Evolutionary conservation across 352 stramenopile species (phyloP), one percentile per base, ranked within the genome.

Genomic region (Chrysophaeum taylorii): DNA sequence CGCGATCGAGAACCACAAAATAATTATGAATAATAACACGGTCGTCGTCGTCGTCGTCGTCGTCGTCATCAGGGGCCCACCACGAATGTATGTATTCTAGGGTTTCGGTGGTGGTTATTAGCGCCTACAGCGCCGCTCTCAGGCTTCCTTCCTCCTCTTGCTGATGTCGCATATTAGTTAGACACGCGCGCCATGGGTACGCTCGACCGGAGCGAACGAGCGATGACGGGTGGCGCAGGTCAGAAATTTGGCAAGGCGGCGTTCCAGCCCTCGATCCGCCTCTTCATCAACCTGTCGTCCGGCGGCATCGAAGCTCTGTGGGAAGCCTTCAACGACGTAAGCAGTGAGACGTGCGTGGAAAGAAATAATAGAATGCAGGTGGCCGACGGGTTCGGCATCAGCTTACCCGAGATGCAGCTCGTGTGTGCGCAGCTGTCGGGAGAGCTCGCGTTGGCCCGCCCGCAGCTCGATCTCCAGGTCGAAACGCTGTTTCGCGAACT

Each of bases 381-480:
- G 36, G 88, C 88, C 27, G 88, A 94, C 60, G 88, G 88, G 41
- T 94, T 94, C 77, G 88, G 87, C 0, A 85, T 94, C 37, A 93
- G 85, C 42, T 78, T 90, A 63, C 84, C 87, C 67, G 88, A 94
- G 73, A 76, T 89, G 39, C 78, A 79, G 70, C 86, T 92, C 75
- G 92, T 94, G 73, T 90, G 85, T 62, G 83, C 82, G 43, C 78
- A 78, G 37, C 82, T 94, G 52, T 81, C 89, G 75, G 72, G 78
- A 33, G 82, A 84, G 50, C 80, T 92, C 42, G 85, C 91, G 77
- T 85, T 93, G 73, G 83, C 88, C 2, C 84, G 83, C 41, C 77
- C 75, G 39, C 82, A 90, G 70, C 89, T 93, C 78, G 85, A 92
- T 45, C 81, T 89, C 70, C 86, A 92, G 69, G 84, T 83, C 5